Conservation (phyloP, 2,329 filamentous ascomycete genomes). For the Aureobasidium sp. region DNA sequence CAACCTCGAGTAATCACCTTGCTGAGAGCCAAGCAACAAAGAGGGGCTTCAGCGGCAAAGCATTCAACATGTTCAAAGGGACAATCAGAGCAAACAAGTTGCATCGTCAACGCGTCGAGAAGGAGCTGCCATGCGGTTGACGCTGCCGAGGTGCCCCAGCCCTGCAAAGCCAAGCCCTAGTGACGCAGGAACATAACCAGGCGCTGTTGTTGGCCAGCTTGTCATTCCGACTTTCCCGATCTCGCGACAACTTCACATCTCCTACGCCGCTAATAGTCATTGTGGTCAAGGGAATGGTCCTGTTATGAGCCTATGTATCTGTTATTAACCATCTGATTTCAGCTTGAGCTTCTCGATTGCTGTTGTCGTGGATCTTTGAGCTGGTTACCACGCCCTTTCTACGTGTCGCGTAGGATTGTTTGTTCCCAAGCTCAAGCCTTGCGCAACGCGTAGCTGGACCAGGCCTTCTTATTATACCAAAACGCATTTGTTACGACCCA, state of each 20-base stretch:
- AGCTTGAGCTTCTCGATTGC: neutral
- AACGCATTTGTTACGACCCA: neutral
- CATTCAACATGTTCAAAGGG: neutral
- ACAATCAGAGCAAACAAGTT: neutral
- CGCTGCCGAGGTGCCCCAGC: neutral
- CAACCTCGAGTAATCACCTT: neutral
- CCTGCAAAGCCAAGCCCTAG: neutral
- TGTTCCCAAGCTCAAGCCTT: neutral
- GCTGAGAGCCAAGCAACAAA: neutral
- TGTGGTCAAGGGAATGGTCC: neutral
- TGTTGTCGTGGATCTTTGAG: neutral
- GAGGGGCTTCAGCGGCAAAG: constrained; percentile 4
- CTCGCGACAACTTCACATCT: neutral
- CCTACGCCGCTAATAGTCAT: neutral
- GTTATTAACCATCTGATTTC: neutral
- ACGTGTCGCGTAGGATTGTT: neutral
- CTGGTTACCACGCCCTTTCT: neutral
- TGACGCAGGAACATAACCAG: neutral
- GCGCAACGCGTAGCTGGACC: neutral
- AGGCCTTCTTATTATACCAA: neutral
- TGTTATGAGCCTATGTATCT: neutral
- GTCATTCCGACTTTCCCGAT: constrained; percentile 9
- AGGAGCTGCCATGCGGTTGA: constrained; percentile 9
- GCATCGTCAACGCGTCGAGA: neutral
- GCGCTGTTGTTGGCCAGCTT: constrained; percentile 5